Conservation (phyloP, 23 red algal genomes). For the Gracilaria caudata region DNA sequence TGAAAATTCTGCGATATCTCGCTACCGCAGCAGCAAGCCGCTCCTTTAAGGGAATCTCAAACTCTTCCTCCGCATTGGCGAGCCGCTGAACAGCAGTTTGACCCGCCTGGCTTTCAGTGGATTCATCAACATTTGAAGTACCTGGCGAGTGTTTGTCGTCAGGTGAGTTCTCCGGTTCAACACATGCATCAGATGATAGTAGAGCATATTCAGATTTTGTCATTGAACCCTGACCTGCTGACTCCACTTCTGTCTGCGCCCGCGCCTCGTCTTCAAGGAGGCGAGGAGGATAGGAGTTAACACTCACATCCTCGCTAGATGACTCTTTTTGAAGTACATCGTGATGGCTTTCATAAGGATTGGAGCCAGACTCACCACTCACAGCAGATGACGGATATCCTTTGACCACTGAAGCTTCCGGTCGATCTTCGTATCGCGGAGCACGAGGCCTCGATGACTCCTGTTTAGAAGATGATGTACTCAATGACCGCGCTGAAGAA, state of each 20-base stretch:
- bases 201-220: background rate
- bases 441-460: background rate
- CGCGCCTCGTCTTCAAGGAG: background rate
- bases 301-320: background rate
- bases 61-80: background rate
- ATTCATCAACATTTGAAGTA: background rate
- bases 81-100: background rate
- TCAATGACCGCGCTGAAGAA: background rate
- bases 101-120: background rate
- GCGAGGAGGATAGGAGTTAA: background rate
- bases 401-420: background rate
- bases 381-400: background rate
- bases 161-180: background rate
- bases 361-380: background rate
- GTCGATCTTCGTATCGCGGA: constrained; percentile 1
- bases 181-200: background rate
- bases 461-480: constrained; percentile 3
- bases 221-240: background rate
- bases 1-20: constrained; percentile 66
- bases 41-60: constrained; percentile 44
- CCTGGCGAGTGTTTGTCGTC: background rate
- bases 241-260: background rate
- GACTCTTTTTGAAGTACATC: background rate
- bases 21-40: constrained; percentile 58
- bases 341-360: background rate